phyloP scores from a whole-genome alignment of 805 yeast genomes.

The Yarrowia divulgata region DNA sequence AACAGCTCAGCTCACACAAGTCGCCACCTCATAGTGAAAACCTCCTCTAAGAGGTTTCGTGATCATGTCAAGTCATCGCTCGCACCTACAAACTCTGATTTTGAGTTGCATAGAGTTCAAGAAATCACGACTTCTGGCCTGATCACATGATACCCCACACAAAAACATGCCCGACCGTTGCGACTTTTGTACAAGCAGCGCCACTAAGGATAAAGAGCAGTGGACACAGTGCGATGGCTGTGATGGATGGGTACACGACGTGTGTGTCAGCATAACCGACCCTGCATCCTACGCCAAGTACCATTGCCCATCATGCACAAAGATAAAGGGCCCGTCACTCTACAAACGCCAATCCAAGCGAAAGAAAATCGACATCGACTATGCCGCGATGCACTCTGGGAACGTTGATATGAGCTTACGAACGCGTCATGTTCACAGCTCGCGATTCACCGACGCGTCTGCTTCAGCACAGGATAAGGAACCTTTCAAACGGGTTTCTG shows the following conservation, averaged over 20 bases:
- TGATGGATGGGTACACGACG: conserved; percentile 60
- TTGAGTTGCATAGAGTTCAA: conserved; percentile 11
- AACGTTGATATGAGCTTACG: conserved; percentile 45
- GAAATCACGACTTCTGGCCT: background rate
- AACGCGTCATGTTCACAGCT: conserved; percentile 46
- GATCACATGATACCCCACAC: conserved; percentile 31
- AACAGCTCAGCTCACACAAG: background rate
- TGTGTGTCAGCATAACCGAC: conserved; percentile 55
- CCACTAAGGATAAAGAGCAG: background rate
- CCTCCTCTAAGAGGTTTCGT: background rate
- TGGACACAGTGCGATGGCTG: conserved; percentile 69
- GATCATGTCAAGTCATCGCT: background rate
- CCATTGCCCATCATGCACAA: conserved; percentile 63
- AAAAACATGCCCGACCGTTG: conserved; percentile 27
- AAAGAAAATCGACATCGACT: conserved; percentile 66
- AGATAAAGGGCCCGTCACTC: conserved; percentile 58
- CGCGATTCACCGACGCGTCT: conserved; percentile 45
- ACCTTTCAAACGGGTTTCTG: conserved; percentile 25
- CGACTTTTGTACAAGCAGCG: conserved; percentile 12
- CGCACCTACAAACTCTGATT: conserved; percentile 7
- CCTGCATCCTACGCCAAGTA: conserved; percentile 54
- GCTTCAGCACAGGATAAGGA: background rate
- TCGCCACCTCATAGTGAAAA: background rate
- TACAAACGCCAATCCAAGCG: conserved; percentile 64
- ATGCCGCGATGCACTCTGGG: conserved; percentile 50